Percentiles rank a stretch among this genome's conserved stretches.
These are phyloP conservation scores for Venturia pyrina DNA, from an alignment of 2,329 filamentous ascomycete genomes.

Conservation along the genomic window DNA sequence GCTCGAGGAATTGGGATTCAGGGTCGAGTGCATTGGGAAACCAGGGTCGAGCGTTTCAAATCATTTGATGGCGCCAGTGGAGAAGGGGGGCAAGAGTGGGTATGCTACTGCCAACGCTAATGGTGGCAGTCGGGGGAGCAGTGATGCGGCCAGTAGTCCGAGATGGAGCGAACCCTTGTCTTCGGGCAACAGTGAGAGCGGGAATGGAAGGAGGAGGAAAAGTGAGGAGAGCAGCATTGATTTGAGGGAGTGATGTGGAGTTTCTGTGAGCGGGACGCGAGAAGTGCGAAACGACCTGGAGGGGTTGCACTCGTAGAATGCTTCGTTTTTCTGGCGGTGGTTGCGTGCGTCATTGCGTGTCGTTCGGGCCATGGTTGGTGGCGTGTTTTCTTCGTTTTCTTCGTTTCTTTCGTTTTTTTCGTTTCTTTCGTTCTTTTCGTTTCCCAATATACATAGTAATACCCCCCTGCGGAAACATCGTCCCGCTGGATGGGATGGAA, in stretches of 20 bases:
- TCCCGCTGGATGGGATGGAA: background rate
- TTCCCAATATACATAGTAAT: background rate
- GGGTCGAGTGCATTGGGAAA: conserved; percentile 26
- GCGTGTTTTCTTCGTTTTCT: background rate
- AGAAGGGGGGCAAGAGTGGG: background rate
- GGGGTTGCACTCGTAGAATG: background rate
- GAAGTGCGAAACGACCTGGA: background rate
- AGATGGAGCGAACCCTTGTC: conserved; percentile 4
- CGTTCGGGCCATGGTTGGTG: background rate
- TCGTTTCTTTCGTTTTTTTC: background rate
- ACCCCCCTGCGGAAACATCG: background rate
- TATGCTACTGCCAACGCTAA: background rate
- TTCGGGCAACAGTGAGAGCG: conserved; percentile 2
- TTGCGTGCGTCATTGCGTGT: background rate
- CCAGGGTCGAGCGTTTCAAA: conserved; percentile 12
- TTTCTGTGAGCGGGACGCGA: background rate
- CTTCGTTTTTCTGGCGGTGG: background rate
- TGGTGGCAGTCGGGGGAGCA: background rate
- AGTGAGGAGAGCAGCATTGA: conserved; percentile 3
- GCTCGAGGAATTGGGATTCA: conserved; percentile 25
- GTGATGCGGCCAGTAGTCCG: conserved; percentile 1
- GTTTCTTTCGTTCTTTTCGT: background rate
- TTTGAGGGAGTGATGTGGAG: conserved; percentile 1
- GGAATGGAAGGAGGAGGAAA: background rate
- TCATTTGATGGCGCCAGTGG: background rate